These are phyloP conservation scores for Talaromyces amestolkiae DNA, from an alignment of 2,329 filamentous ascomycete species.

Conservation along the genomic window DNA sequence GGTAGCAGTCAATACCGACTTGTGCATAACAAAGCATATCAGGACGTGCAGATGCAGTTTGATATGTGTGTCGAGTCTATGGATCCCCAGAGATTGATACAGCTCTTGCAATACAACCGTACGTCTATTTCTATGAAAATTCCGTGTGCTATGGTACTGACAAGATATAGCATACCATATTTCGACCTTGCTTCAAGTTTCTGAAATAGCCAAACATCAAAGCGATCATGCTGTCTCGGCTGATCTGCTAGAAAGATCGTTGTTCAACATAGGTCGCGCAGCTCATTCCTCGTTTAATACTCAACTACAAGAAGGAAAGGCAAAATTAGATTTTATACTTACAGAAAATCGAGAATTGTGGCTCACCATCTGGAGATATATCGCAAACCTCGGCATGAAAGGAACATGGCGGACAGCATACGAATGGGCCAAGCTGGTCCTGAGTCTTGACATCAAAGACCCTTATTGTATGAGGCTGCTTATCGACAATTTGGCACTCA, in stretches of 20 bases:
- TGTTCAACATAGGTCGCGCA: conserved; percentile 91
- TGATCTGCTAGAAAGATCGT: conserved; percentile 82
- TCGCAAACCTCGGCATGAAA: conserved; percentile 78
- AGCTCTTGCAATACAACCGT: conserved; percentile 67
- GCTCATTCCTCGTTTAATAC: conserved; percentile 78
- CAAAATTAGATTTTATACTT: conserved; percentile 73
- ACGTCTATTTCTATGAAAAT: conserved; percentile 8
- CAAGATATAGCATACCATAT: conserved; percentile 71
- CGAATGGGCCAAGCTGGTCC: conserved; percentile 86
- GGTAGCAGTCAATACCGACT: conserved; percentile 73
- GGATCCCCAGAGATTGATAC: conserved; percentile 79
- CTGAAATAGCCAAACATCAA: conserved; percentile 86
- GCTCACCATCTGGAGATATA: conserved; percentile 85
- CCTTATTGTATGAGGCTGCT: conserved; percentile 79
- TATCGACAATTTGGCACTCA: conserved; percentile 80
- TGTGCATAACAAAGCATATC: conserved; percentile 71
- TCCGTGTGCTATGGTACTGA: background rate
- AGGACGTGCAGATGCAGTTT: conserved; percentile 72
- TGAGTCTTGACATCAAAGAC: conserved; percentile 72
- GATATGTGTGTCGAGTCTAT: conserved; percentile 74
- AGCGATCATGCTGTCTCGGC: conserved; percentile 81
- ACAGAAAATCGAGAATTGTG: conserved; percentile 91
- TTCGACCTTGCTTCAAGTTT: conserved; percentile 88
- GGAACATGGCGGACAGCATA: conserved; percentile 92
- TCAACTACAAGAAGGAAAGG: conserved; percentile 72